Conservation (phyloP, 2,329 filamentous ascomycete species). For the Trichoderma koningiopsis region DNA sequence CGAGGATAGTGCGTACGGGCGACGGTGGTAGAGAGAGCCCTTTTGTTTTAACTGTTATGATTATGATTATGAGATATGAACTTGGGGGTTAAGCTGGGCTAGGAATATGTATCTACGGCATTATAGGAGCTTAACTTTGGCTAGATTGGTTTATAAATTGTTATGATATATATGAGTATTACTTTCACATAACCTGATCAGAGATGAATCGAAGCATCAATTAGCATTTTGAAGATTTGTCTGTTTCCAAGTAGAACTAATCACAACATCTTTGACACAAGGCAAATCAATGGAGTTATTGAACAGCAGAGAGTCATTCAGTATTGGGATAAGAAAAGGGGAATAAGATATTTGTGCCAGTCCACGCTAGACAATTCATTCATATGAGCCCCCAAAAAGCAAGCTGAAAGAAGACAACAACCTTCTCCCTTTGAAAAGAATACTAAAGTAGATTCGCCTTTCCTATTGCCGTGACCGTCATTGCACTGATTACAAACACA, state of each 20-base stretch:
- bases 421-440: not conserved
- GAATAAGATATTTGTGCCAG: not conserved
- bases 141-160: not conserved
- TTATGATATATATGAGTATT: not conserved
- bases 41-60: not conserved
- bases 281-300: not conserved
- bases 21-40: conserved; percentile 41
- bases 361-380: conserved; percentile 14
- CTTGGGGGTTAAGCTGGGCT: not conserved
- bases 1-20: conserved; percentile 46
- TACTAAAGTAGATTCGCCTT: conserved; percentile 1
- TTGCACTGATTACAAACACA: not conserved
- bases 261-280: not conserved
- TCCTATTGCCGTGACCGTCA: not conserved
- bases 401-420: not conserved
- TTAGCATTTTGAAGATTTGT: too few relatives aligned
- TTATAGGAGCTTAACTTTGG: not conserved
- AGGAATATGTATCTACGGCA: not conserved
- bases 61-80: conserved; percentile 7
- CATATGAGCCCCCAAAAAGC: conserved; percentile 3
- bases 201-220: not conserved
- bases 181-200: not conserved
- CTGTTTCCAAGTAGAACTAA: too few relatives aligned
- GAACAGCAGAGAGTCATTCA: not conserved
- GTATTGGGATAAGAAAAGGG: not conserved